Conservation (phyloP, 495 filamentous ascomycete genomes). For the Cryomyces antarcticus region DNA sequence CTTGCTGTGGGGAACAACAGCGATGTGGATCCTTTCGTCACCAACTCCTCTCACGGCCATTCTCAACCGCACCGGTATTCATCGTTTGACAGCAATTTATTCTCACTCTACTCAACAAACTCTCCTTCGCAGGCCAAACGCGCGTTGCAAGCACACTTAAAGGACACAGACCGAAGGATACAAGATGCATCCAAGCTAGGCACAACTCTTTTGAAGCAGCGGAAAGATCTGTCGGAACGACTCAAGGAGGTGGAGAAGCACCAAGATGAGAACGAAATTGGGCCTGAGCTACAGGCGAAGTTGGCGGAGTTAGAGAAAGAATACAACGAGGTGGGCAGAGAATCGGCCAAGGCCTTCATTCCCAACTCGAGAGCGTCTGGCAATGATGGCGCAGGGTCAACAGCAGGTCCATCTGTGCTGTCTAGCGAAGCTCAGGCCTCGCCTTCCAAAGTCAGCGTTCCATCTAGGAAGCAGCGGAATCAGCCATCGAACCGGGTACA, state of each 20-base stretch:
- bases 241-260: conserved; percentile 68
- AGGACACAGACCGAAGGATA: conserved; percentile 75
- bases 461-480: conserved; percentile 69
- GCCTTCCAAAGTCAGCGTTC: conserved; percentile 74
- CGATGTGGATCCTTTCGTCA: conserved; percentile 14
- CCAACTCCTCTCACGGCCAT: conserved; percentile 12
- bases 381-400: conserved; percentile 30
- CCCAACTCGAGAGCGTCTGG: conserved; percentile 60
- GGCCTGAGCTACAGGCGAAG: conserved; percentile 62
- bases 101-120: conserved; percentile 51
- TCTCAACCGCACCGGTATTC: conserved; percentile 50
- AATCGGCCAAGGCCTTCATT: conserved; percentile 74
- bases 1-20: conserved; percentile 11
- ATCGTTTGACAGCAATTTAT: conserved; percentile 56
- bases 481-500: conserved; percentile 69
- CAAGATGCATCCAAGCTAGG: conserved; percentile 81
- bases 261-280: conserved; percentile 62
- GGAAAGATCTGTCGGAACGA: conserved; percentile 56
- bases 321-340: conserved; percentile 83
- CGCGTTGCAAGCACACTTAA: conserved; percentile 74
- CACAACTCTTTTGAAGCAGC: conserved; percentile 66
- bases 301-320: conserved; percentile 77
- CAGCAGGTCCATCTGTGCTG: conserved; percentile 58
- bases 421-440: conserved; percentile 69
- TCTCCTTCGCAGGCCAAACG: conserved; percentile 76